Conservation (phyloP, 1,139 yeast genomes). For the Diutina catenulata region DNA sequence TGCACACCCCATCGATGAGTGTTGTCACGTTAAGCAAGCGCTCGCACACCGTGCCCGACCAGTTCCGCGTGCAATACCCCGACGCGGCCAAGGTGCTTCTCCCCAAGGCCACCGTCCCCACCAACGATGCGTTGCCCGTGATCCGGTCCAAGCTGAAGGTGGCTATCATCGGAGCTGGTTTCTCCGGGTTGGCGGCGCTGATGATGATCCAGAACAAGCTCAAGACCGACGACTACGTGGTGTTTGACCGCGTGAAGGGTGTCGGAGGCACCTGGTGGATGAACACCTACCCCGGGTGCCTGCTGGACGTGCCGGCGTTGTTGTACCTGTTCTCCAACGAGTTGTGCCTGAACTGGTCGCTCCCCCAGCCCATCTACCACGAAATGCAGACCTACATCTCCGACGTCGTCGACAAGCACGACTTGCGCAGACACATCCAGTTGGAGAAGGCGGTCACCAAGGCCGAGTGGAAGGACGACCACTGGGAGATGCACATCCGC, state of each 20-base stretch:
- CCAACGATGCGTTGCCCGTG: slow-evolving; percentile 14
- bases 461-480: slow-evolving; percentile 20
- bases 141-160: slow-evolving; percentile 18
- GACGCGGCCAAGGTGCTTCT: slow-evolving; percentile 21
- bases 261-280: slow-evolving; percentile 50
- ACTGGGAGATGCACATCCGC: slow-evolving; percentile 25
- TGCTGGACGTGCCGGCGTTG: slow-evolving; percentile 38
- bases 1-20: slow-evolving; percentile 15
- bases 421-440: slow-evolving; percentile 18
- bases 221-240: slow-evolving; percentile 22
- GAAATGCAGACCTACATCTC: slow-evolving; percentile 37
- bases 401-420: slow-evolving; percentile 24
- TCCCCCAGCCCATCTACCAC: slow-evolving; percentile 34
- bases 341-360: slow-evolving; percentile 32
- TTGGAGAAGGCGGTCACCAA: slow-evolving; percentile 20
- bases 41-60: slow-evolving; percentile 23
- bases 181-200: slow-evolving; percentile 30
- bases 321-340: slow-evolving; percentile 34
- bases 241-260: slow-evolving; percentile 32
- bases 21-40: slow-evolving; percentile 17
- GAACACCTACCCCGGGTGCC: slow-evolving; percentile 44
- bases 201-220: slow-evolving; percentile 19
- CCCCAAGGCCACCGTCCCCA: slow-evolving; percentile 11
- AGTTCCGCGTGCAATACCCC: slow-evolving; percentile 19
- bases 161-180: slow-evolving; percentile 38